Percentiles rank a stretch among this genome's conserved stretches.
These are phyloP conservation scores for Cucumis hystrix DNA, from an alignment of 306 rosid species.

Conservation along the genomic window DNA sequence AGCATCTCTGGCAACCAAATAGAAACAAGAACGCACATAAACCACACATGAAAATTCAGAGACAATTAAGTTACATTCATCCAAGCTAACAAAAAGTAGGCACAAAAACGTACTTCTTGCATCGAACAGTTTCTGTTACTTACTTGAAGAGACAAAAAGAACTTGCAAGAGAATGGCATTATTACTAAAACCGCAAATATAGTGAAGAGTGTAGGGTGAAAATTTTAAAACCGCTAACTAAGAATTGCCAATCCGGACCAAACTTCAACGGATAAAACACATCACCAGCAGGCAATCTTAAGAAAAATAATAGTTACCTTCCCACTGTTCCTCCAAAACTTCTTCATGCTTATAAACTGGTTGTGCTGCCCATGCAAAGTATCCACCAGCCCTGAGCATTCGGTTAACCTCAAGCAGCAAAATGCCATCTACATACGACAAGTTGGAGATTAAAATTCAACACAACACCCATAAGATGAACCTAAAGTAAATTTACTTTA, in stretches of 20 bases:
- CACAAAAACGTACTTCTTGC: background rate
- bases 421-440: conserved; percentile 57
- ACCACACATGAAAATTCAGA: background rate
- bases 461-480: background rate
- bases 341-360: conserved; percentile 72
- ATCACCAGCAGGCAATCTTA: background rate
- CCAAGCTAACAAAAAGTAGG: background rate
- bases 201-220: background rate
- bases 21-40: conserved; percentile 1
- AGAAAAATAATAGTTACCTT: conserved; percentile 32
- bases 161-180: background rate
- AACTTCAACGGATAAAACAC: background rate
- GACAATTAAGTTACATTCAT: background rate
- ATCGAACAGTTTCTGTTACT: background rate
- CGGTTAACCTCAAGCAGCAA: conserved; percentile 81
- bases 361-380: conserved; percentile 92
- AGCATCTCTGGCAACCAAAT: conserved; percentile 47
- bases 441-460: conserved; percentile 6
- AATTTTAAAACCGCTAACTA: background rate
- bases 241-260: background rate
- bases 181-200: background rate
- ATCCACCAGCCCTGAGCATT: conserved; percentile 78
- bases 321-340: conserved; percentile 64
- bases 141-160: background rate
- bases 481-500: background rate